Evolutionary conservation across 202 grass and related monocot species (phyloP).

Genomic region (Setaria italica): DNA sequence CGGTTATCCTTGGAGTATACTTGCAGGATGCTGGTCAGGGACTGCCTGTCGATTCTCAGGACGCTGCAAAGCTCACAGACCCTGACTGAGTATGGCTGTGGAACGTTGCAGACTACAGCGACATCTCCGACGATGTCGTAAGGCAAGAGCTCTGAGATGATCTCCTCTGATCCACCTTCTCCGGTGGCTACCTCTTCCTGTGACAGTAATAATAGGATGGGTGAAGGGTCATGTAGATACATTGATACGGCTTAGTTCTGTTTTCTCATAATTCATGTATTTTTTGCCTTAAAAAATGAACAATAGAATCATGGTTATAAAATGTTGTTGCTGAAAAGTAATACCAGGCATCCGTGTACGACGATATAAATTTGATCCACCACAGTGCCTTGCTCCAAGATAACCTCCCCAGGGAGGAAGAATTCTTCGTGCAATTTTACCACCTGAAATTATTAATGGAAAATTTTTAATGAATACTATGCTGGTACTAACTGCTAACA

Average conservation of each 20-base stretch:
- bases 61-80: constrained; percentile 81
- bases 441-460: constrained; percentile 54
- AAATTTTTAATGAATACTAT: background rate
- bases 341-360: constrained; percentile 85
- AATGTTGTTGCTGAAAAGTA: background rate
- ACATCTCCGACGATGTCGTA: constrained; percentile 75
- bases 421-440: constrained; percentile 84
- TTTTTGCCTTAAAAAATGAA: background rate
- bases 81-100: constrained; percentile 72
- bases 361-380: constrained; percentile 91
- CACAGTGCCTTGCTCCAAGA: constrained; percentile 84
- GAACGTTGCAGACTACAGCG: constrained; percentile 73
- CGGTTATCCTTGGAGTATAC: constrained; percentile 82
- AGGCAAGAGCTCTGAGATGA: constrained; percentile 66
- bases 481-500: background rate
- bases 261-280: background rate
- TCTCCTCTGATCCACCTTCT: constrained; percentile 60
- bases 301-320: background rate
- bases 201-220: background rate
- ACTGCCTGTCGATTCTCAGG: constrained; percentile 88
- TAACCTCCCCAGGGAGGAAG: constrained; percentile 83
- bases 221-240: background rate
- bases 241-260: background rate
- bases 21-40: constrained; percentile 64
- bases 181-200: constrained; percentile 66